A percentile compares a stretch with the other conserved stretches of the same genome.
Conservation (phyloP, 495 filamentous ascomycete genomes). For the Neurospora cerealis region DNA sequence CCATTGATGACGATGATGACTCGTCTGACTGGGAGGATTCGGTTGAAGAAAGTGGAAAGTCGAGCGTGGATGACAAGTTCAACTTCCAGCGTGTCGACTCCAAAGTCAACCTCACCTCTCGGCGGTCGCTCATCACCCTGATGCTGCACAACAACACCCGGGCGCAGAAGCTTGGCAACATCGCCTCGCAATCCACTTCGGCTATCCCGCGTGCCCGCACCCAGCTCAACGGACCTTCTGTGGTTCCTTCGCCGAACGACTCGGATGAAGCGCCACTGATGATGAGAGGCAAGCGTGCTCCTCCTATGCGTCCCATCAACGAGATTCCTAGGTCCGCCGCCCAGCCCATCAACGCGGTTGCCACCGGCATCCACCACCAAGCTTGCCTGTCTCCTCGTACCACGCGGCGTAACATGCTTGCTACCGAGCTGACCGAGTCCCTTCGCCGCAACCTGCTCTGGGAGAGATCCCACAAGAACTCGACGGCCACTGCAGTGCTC, state of each 20-base stretch:
- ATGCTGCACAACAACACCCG: conserved; percentile 64
- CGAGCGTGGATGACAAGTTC: conserved; percentile 66
- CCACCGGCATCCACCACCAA: conserved; percentile 53
- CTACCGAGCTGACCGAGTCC: conserved; percentile 64
- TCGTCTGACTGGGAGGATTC: conserved; percentile 89
- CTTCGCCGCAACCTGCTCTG: conserved; percentile 29
- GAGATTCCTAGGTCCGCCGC: conserved; percentile 58
- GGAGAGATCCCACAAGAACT: conserved; percentile 52
- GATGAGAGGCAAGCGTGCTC: conserved; percentile 42
- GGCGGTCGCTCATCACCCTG: conserved; percentile 80
- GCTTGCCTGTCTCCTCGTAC: conserved; percentile 75
- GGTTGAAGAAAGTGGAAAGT: conserved; percentile 73
- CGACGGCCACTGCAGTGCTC: conserved; percentile 76
- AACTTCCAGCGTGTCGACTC: conserved; percentile 89
- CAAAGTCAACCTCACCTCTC: conserved; percentile 70
- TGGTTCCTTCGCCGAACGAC: conserved; percentile 61
- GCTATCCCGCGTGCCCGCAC: conserved; percentile 65
- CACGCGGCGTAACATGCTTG: conserved; percentile 92
- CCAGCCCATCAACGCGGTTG: conserved; percentile 77
- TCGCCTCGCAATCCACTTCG: conserved; percentile 70
- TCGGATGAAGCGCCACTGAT: conserved; percentile 59
- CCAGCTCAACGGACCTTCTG: conserved; percentile 60
- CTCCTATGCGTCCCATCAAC: conserved; percentile 44
- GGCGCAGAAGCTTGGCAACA: conserved; percentile 52
- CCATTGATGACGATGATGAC: conserved; percentile 82